A percentile compares a stretch with the other conserved stretches of the same genome.
phyloP scores from a whole-genome alignment of 1,284 basidiomycete genomes.

The Coriolopsis trogii region DNA sequence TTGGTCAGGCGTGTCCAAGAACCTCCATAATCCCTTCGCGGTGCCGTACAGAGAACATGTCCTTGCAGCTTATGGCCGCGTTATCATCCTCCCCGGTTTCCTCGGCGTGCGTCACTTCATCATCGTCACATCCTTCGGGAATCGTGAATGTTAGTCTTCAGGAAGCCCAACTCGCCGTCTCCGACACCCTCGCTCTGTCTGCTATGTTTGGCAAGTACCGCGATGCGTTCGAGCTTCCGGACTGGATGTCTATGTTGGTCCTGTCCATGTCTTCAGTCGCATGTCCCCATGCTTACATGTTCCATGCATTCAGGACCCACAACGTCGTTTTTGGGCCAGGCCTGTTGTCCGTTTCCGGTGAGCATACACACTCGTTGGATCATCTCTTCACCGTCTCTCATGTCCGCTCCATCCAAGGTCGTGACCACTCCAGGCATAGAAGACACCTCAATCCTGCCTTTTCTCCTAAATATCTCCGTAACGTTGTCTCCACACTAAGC shows the following conservation, averaged over 20 bases:
- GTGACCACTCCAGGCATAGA: neutral
- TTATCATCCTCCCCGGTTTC: neutral
- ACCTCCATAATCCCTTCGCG: neutral
- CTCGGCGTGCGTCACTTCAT: neutral
- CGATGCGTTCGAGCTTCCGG: slow-evolving; percentile 1
- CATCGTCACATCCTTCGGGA: neutral
- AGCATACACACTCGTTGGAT: neutral
- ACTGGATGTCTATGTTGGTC: neutral
- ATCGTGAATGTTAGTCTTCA: neutral
- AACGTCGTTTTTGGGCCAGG: slow-evolving; percentile 2
- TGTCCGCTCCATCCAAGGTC: neutral
- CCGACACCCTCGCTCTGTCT: slow-evolving; percentile 2
- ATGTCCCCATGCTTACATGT: neutral
- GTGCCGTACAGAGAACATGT: slow-evolving; percentile 6
- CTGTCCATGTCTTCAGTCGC: neutral
- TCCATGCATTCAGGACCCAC: neutral
- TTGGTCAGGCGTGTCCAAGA: slow-evolving; percentile 1
- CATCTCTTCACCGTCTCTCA: neutral
- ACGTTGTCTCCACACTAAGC: neutral
- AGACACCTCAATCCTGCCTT: slow-evolving; percentile 5
- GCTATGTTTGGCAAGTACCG: slow-evolving; percentile 7
- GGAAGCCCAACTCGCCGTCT: slow-evolving; percentile 3
- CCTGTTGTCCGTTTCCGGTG: neutral
- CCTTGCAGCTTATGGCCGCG: slow-evolving; percentile 1
- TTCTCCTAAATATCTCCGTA: slow-evolving; percentile 2